Conservation (phyloP, 495 filamentous ascomycete genomes). For the Penicillium pulvis region DNA sequence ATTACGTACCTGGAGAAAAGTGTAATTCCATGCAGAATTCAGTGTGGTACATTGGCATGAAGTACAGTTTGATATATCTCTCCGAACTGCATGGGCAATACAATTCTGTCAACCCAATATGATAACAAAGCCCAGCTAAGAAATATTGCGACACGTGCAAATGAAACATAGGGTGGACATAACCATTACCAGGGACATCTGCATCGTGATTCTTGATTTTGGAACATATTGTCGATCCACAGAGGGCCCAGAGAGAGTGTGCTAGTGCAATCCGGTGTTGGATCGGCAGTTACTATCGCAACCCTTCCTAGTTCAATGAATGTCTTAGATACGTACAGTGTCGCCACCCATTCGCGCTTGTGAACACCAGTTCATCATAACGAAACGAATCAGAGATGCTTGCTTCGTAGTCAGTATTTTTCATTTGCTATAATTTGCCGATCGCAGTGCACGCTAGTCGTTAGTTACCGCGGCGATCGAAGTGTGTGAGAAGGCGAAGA, state of each 20-base stretch:
- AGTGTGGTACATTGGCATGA: too few species aligned
- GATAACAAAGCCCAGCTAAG: not conserved
- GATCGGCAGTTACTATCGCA: slow-evolving; percentile 1
- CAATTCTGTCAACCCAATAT: too few species aligned
- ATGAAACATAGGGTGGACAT: too few species aligned
- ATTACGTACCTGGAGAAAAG: too few species aligned
- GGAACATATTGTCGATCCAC: not conserved
- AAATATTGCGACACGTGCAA: too few species aligned
- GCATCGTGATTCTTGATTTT: not conserved
- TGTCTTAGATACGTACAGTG: not conserved
- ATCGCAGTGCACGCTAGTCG: slow-evolving; percentile 6
- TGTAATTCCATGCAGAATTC: too few species aligned
- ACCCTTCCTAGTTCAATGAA: not conserved
- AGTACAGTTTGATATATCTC: too few species aligned
- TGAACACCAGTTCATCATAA: slow-evolving; percentile 6
- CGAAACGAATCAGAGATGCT: not conserved
- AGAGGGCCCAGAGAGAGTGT: not conserved
- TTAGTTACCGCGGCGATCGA: slow-evolving; percentile 2
- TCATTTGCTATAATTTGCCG: slow-evolving; percentile 2
- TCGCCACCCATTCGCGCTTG: not conserved
- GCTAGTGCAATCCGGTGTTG: not conserved
- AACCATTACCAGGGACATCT: not conserved
- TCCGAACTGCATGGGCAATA: too few species aligned
- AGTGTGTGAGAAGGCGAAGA: not conserved
- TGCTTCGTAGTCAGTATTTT: not conserved